These are phyloP conservation scores for Rubia yunnanensis DNA, from an alignment of 257 asterid species.

Conservation along the genomic window DNA sequence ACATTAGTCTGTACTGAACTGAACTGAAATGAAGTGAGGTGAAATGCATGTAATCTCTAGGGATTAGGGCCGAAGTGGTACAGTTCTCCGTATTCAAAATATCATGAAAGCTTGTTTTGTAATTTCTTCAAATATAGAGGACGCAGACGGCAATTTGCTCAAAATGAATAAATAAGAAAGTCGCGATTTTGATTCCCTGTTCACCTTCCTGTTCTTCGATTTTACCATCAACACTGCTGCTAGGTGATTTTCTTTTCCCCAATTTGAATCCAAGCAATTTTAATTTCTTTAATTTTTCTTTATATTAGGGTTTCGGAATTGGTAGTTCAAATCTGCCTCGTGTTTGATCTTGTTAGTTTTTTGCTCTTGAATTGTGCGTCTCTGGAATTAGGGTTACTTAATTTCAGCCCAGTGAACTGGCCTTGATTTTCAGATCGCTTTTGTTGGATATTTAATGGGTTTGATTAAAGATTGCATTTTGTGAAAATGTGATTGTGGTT, in stretches of 20 bases:
- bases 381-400: neutral
- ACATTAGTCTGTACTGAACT: too few species aligned
- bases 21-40: too few species aligned
- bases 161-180: neutral
- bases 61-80: too few species aligned
- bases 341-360: neutral
- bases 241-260: neutral
- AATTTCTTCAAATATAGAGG: neutral
- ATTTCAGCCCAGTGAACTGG: neutral
- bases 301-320: neutral
- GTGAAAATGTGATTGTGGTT: neutral
- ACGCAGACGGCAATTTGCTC: neutral
- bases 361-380: too few species aligned
- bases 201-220: neutral
- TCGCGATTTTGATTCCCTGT: neutral
- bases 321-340: neutral
- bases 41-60: too few species aligned
- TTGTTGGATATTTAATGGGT: too few species aligned
- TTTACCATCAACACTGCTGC: neutral
- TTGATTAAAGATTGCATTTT: neutral
- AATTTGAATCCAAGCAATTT: neutral
- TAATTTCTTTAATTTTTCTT: neutral
- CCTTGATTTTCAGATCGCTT: neutral
- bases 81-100: too few species aligned
- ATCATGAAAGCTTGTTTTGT: neutral